Evolutionary conservation across 495 filamentous ascomycete species (phyloP).

Genomic region (Antarctomyces pellizariae): DNA sequence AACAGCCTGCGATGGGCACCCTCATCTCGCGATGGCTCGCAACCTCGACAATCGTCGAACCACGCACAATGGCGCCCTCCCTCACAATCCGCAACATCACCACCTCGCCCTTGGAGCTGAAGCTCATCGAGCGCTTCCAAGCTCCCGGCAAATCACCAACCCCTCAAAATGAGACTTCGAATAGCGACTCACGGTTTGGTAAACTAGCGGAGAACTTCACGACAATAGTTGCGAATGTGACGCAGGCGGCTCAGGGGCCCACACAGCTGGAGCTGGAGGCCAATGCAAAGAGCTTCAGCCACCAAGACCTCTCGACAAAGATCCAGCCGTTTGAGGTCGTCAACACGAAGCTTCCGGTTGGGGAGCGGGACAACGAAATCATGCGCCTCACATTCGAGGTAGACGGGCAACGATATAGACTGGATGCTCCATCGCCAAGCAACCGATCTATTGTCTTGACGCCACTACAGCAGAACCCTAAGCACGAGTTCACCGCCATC

Average conservation of each 20-base stretch:
- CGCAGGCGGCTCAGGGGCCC: constrained; percentile 14
- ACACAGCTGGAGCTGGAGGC: constrained; percentile 19
- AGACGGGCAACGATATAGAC: constrained; percentile 33
- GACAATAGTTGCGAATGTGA: constrained; percentile 17
- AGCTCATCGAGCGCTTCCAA: constrained; percentile 49
- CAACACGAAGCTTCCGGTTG: constrained; percentile 27
- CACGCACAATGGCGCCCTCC: constrained; percentile 16
- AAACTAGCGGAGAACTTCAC: constrained; percentile 35
- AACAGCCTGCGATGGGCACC: no score
- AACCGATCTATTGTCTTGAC: constrained; percentile 30
- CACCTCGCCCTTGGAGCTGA: constrained; percentile 43
- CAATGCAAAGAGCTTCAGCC: constrained; percentile 28
- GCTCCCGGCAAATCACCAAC: no score
- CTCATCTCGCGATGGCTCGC: no score
- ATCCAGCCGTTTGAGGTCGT: constrained; percentile 33
- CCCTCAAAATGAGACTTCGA: constrained; percentile 16
- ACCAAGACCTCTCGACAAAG: constrained; percentile 28
- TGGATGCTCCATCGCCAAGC: constrained; percentile 34
- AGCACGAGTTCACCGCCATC: constrained; percentile 42
- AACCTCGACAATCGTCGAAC: no score
- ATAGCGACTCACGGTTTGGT: no score
- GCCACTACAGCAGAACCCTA: constrained; percentile 28
- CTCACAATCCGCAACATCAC: constrained; percentile 81
- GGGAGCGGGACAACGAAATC: constrained; percentile 24
- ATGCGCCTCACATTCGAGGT: constrained; percentile 38